Base-by-base conservation (phyloP, 192 early-diverging fungal genomes). In the Coemansia guatemalensis region DNA sequence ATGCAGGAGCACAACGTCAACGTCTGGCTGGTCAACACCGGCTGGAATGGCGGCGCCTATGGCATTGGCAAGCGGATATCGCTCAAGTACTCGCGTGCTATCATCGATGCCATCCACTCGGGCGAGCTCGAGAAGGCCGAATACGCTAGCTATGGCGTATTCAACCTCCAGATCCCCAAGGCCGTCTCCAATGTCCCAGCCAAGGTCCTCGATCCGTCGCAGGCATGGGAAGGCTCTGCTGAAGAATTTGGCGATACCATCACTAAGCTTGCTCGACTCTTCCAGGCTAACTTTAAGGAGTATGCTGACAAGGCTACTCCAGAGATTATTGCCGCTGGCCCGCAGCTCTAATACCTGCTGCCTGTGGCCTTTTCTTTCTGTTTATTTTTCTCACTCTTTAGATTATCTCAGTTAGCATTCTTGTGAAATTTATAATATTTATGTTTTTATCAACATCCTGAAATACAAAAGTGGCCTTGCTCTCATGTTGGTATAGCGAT, bases 1-100 rank as follows among this genome's bases (percentile, higher is more conserved):
- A 96, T 98, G 84, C 81, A 88, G 72, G 84, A 70, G 75, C 88
- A 97, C 84, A 84, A 86, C 74, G 91, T 90, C 56, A 81, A 91
- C 81, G 94, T 90, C 54, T 98, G 93, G 93, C 83, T 91, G 70
- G 90, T 97, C 86, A 98, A 97, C 88, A 97, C 95, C 62, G 95
- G 94, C 62, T 97, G 93, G 96, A 93, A 86, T 71, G 94, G 96
- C 78, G 96, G 96, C 58, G 85, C 85, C 50, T 94, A 95, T 75
- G 94, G 93, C 62, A 73, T 82, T 29, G 95, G 93, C 54, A 89
- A 94, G 85, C 91, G 96, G 32, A 94, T 95, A 65, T 83, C 93
- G 32, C 89, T 98, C 64, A 96, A 94, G 87, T 96, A 98, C 87
- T 92, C 94, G 58, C 92, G 96, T 62, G 94, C 94, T 64, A 95